Percentiles rank a stretch among this genome's conserved stretches.
These are phyloP conservation scores for Zymoseptoria crescenta DNA, from an alignment of 2,329 filamentous ascomycete species.

Conservation along the genomic window DNA sequence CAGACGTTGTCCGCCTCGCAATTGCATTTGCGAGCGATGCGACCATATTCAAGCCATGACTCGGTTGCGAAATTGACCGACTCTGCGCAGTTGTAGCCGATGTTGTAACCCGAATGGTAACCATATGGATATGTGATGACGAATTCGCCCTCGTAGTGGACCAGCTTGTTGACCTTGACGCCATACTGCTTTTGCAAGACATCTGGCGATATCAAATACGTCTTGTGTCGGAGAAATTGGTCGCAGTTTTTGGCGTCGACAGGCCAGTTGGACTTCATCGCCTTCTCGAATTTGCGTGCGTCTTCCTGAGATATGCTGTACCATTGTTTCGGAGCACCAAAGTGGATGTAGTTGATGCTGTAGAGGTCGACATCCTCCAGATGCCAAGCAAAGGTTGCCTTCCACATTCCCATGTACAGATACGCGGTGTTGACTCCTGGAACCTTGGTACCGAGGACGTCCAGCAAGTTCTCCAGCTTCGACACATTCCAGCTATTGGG, in stretches of 20 bases:
- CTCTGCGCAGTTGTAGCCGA: slow-evolving; percentile 97
- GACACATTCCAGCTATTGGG: slow-evolving; percentile 88
- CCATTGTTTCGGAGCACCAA: slow-evolving; percentile 98
- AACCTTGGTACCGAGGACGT: slow-evolving; percentile 89
- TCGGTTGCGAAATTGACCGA: slow-evolving; percentile 97
- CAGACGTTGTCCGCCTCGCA: slow-evolving; percentile 97
- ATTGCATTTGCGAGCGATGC: slow-evolving; percentile 92
- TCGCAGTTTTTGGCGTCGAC: slow-evolving; percentile 91
- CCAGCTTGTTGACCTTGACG: slow-evolving; percentile 91
- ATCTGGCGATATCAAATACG: slow-evolving; percentile 88
- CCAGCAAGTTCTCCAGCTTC: slow-evolving; percentile 84
- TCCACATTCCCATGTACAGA: slow-evolving; percentile 98
- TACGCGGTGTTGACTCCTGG: slow-evolving; percentile 98
- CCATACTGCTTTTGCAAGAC: slow-evolving; percentile 80
- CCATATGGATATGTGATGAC: slow-evolving; percentile 98
- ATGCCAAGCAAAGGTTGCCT: slow-evolving; percentile 98
- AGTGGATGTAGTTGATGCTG: slow-evolving; percentile 99
- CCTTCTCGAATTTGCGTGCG: slow-evolving; percentile 81
- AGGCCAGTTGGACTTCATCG: slow-evolving; percentile 93
- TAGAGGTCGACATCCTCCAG: slow-evolving; percentile 97
- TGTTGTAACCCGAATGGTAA: slow-evolving; percentile 95
- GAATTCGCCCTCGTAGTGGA: slow-evolving; percentile 94
- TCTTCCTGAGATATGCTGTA: slow-evolving; percentile 98
- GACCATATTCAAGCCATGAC: slow-evolving; percentile 89
- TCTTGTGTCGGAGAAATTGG: slow-evolving; percentile 95